Base-by-base conservation (phyloP, 176 grass and related monocot genomes). In the sorghum (Sorghum bicolor) region DNA sequence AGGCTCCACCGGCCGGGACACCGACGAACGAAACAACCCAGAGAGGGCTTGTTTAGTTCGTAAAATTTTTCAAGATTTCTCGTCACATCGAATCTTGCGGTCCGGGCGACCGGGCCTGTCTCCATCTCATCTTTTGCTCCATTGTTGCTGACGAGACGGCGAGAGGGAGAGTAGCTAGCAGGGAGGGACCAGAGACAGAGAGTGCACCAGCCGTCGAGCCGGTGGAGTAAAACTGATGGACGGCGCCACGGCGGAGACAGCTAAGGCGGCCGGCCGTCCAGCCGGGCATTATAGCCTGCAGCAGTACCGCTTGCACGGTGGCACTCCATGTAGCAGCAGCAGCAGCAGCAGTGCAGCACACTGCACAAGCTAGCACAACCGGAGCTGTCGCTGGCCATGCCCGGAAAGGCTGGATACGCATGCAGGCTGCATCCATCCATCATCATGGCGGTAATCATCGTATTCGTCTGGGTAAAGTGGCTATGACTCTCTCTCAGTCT, bases 191-290 rank as follows among this genome's bases (percentile, higher is more conserved):
- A n/a, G n/a, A n/a, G n/a, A n/a, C 2, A 11, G 39, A 8, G 44
- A 47, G 44, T 15, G 13, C 44, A 47, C 44, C 44, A 47, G 44
- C 44, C 44, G 45, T 17, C 14, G 14, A 48, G 70, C 25, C 16
- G 43, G 72, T 52, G 43, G 44, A 74, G 71, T 61, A 28, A 61
- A 77, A 61, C 60, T n/a, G 34, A 62, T 41, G 45, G 72, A 33
- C 72, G 22, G 70, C 40, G n/a, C 47, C 47, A 50, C 48, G 48
- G 48, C 48, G 48, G 70, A 72, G 40, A 72, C 70, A 74, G 72
- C 7, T 3, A 10, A 22, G 44, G 1, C 17, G 33, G 38, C 0
- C 39, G 39, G 39, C 9, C 38, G 38, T 7, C 38, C 38, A 9
- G 39, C 67, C 67, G 13, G 43, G 14, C 47, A 70, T 26, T 39